Percentiles rank a stretch among this genome's conserved stretches.
Conservation (phyloP, 768 basidiomycete genomes). For the Harrya chromipes region DNA sequence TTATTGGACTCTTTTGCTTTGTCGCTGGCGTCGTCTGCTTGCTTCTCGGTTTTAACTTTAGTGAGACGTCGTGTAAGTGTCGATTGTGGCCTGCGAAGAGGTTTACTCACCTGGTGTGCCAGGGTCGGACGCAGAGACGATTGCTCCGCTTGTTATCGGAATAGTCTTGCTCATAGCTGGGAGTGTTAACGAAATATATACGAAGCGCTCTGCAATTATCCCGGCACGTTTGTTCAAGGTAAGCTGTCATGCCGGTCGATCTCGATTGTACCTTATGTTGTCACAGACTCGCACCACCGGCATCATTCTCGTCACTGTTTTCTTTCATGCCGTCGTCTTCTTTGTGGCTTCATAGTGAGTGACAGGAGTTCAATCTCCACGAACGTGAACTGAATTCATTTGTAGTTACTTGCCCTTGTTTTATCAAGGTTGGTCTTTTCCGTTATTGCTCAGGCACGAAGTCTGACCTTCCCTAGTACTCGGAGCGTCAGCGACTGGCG, state of each 20-base stretch:
- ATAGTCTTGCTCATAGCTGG: conserved; percentile 47
- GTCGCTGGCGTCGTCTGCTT: conserved; percentile 64
- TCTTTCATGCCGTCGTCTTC: conserved; percentile 65
- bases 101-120: neutral
- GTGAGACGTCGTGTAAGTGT: conserved; percentile 61
- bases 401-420: conserved; percentile 66
- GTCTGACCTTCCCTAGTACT: conserved; percentile 39
- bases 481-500: conserved; percentile 67
- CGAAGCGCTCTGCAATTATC: conserved; percentile 64
- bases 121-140: conserved; percentile 63
- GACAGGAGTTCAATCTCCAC: neutral
- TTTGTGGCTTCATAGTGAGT: conserved; percentile 42
- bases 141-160: conserved; percentile 61
- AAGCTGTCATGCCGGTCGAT: conserved; percentile 1
- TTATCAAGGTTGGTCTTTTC: conserved; percentile 47
- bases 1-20: conserved; percentile 61
- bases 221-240: conserved; percentile 76
- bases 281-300: conserved; percentile 68
- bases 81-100: neutral
- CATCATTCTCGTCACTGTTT: conserved; percentile 52
- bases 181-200: conserved; percentile 57
- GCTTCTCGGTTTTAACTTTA: conserved; percentile 70
- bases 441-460: neutral
- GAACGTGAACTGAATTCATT: neutral
- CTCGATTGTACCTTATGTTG: neutral